phyloP scores from a whole-genome alignment of 495 filamentous ascomycete genomes.

The Choiromyces venosus region DNA sequence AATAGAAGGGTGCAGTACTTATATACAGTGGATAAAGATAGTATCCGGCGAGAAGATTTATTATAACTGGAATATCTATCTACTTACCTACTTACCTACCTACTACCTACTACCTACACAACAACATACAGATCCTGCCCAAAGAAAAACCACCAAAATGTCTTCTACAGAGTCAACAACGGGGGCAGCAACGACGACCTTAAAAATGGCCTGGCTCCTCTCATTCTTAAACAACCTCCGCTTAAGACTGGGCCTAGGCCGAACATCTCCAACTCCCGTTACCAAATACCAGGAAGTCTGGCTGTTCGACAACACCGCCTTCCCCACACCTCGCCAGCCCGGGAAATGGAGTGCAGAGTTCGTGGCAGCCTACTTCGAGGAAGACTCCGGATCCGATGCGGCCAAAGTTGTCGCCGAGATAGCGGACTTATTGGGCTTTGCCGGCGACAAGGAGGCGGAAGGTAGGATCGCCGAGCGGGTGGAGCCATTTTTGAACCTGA shows the following conservation, averaged over 20 bases:
- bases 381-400: conserved; percentile 58
- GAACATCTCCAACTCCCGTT: conserved; percentile 20
- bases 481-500: conserved; percentile 67
- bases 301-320: conserved; percentile 88
- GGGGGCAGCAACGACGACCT: too few species aligned
- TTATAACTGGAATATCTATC: neutral
- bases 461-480: conserved; percentile 63
- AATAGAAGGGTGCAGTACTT: too few species aligned
- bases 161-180: neutral
- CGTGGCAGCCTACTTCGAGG: conserved; percentile 71
- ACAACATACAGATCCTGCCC: neutral
- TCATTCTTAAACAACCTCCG: conserved; percentile 15
- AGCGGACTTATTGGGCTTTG: conserved; percentile 64
- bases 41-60: neutral
- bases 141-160: neutral
- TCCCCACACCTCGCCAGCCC: conserved; percentile 46
- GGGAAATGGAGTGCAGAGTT: conserved; percentile 70
- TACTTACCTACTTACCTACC: neutral
- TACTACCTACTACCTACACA: neutral
- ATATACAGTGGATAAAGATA: neutral
- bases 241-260: conserved; percentile 20
- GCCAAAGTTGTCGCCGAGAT: conserved; percentile 64
- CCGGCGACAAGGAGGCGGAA: conserved; percentile 55
- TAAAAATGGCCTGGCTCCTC: neutral
- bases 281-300: conserved; percentile 61